These are phyloP conservation scores for Saccharomyces paradoxus DNA, from an alignment of 805 yeast species.

Conservation along the genomic window DNA sequence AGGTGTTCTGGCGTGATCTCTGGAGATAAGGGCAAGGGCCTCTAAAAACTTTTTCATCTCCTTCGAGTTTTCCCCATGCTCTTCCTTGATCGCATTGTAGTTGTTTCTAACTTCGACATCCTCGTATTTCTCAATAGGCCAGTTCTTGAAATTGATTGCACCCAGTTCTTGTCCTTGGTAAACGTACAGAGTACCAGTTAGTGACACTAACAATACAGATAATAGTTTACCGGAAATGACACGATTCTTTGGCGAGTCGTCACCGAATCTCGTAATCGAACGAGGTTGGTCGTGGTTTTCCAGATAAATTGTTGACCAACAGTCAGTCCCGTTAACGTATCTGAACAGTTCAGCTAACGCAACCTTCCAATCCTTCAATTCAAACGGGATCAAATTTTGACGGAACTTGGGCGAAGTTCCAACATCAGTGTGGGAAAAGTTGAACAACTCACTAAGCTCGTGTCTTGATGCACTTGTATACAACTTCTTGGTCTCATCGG, in stretches of 20 bases:
- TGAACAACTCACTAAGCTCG: slow-evolving; percentile 37
- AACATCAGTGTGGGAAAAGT: slow-evolving; percentile 30
- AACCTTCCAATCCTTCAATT: slow-evolving; percentile 35
- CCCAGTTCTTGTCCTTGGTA: slow-evolving; percentile 60
- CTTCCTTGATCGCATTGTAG: slow-evolving; percentile 30
- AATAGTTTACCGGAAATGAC: slow-evolving; percentile 41
- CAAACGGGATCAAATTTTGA: slow-evolving; percentile 30
- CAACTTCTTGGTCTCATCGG: slow-evolving; percentile 36
- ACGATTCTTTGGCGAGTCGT: slow-evolving; percentile 32
- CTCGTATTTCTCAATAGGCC: slow-evolving; percentile 43
- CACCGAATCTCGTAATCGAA: slow-evolving; percentile 44
- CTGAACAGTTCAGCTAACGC: slow-evolving; percentile 31
- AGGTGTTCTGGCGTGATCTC: slow-evolving; percentile 51
- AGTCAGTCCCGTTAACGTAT: slow-evolving; percentile 43
- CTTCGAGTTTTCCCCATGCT: slow-evolving; percentile 21
- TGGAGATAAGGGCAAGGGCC: slow-evolving; percentile 33
- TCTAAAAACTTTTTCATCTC: slow-evolving; percentile 28
- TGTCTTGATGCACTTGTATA: slow-evolving; percentile 34
- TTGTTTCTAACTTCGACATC: slow-evolving; percentile 43
- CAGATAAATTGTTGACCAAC: slow-evolving; percentile 47
- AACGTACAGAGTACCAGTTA: slow-evolving; percentile 48
- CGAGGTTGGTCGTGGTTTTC: slow-evolving; percentile 58
- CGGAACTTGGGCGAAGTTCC: slow-evolving; percentile 34
- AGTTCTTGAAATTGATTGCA: slow-evolving; percentile 39
- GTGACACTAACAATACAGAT: slow-evolving; percentile 37